Percentiles rank a stretch among this genome's conserved stretches.
Conservation (phyloP, 176 grass and related monocot genomes). For the Luzula sylvatica region DNA sequence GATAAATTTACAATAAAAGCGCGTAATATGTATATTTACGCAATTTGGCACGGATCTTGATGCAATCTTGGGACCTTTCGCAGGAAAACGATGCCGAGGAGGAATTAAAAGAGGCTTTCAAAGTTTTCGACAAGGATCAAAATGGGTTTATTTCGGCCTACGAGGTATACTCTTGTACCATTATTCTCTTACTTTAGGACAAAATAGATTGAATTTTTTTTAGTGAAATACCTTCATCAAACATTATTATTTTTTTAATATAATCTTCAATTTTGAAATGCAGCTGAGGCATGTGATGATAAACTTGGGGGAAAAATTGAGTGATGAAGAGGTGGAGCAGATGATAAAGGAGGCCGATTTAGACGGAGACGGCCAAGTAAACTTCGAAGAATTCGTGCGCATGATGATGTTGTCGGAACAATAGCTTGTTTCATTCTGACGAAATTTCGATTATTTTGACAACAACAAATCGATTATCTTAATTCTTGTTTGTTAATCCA, state of each 20-base stretch:
- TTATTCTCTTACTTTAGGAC: not conserved
- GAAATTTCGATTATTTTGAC: not conserved
- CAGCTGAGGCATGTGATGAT: conserved; percentile 63
- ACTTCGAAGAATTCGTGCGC: conserved; percentile 68
- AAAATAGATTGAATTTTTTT: not conserved
- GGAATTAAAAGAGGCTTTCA: conserved; percentile 82
- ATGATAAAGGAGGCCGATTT: conserved; percentile 74
- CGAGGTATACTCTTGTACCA: conserved; percentile 25
- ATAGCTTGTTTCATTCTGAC: no score
- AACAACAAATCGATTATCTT: not conserved
- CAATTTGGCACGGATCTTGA: not conserved
- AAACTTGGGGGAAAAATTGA: conserved; percentile 60
- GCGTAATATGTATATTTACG: not conserved
- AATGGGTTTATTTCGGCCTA: conserved; percentile 61
- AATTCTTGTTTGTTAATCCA: no score
- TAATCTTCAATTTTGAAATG: not conserved
- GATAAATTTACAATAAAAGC: not conserved
- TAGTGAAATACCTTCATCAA: not conserved
- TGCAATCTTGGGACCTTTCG: not conserved
- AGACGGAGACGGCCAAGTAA: conserved; percentile 68
- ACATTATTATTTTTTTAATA: not conserved
- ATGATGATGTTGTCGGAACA: conserved; percentile 76
- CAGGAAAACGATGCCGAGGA: conserved; percentile 41
- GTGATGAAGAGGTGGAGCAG: conserved; percentile 48
- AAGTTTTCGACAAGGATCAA: conserved; percentile 90